Conservation (phyloP, 352 stramenopile species). For the Phytophthora pinifolia region DNA sequence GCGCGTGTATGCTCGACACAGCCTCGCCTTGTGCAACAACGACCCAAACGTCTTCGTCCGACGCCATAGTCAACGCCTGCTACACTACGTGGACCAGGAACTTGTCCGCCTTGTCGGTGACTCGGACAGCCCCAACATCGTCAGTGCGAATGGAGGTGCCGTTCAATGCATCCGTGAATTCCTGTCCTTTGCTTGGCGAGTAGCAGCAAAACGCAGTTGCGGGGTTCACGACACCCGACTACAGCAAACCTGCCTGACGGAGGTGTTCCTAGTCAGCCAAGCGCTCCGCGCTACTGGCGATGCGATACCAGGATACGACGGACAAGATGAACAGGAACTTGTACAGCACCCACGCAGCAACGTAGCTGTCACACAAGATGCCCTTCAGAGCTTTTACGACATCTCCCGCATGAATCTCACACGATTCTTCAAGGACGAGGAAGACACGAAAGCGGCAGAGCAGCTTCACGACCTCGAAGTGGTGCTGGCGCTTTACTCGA, state of each 20-base stretch:
- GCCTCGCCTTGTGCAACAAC: conserved; percentile 44
- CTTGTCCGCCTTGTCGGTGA: conserved; percentile 10
- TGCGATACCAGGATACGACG: conserved; percentile 18
- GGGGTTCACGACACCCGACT: not conserved
- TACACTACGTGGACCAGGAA: conserved; percentile 23
- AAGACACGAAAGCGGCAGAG: not conserved
- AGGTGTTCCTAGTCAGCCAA: conserved; percentile 45
- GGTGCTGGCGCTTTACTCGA: conserved; percentile 42
- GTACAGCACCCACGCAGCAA: conserved; percentile 3
- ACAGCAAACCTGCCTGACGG: conserved; percentile 37
- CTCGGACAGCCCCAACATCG: not conserved
- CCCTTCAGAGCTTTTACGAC: conserved; percentile 33
- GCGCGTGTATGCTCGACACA: conserved; percentile 32
- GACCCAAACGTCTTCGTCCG: conserved; percentile 59
- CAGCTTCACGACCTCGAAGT: conserved; percentile 31
- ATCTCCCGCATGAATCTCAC: conserved; percentile 17
- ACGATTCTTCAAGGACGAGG: conserved; percentile 1
- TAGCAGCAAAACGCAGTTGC: conserved; percentile 34
- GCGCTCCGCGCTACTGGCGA: conserved; percentile 29
- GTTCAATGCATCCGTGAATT: conserved; percentile 43
- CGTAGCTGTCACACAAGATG: not conserved
- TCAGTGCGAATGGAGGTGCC: not conserved
- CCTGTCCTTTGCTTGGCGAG: conserved; percentile 42
- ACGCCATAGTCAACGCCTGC: conserved; percentile 24
- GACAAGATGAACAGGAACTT: not conserved